Base-by-base conservation (phyloP, 73 alveolate genomes). In the Blepharisma stoltei region DNA sequence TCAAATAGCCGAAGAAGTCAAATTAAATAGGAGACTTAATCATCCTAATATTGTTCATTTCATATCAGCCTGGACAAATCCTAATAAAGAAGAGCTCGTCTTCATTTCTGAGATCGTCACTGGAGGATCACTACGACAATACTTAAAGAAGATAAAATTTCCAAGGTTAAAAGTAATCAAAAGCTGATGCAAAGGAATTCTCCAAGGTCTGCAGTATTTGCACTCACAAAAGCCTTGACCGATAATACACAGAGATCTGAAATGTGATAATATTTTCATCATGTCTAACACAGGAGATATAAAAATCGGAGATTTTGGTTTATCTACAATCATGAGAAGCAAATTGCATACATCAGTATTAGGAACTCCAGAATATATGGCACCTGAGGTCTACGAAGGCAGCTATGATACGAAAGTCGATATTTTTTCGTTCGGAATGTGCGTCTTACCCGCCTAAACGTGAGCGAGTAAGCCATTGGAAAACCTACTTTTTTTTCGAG, bases 261-360 rank as follows among this genome's bases (percentile, higher is more conserved):
- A 86, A 84, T 95, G 99, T 83, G 98, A 93, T 54, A 97, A 95
- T 83, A 92, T 97, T 67, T 95, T 97, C 69, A 92, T 97, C 55
- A 97, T 93, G 78, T 89, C 97, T 49, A 89, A 88, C 69, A 91
- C 93, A 43, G 98, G 98, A 27, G 97, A 95, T 86, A 92, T 97
- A 6, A 88, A 96, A 82, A 93, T 97, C 46, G 99, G 99, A 21
- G 99, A 95, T 82, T 92, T 97, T 54, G 99, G 99, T 5, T 82
- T 97, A 52, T 89, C 98, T n/a, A 89, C 95, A 18, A 87, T 95
- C 43, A 80, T 95, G 90, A 82, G 91, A 80, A 88, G 89, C 67
- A 88, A 95, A 18, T 94, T 81, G 70, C 93, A 94, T 47, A 95
- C 98, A 6, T 83, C 89, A 76, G 86, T 93, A 55, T 71, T 87